Base-by-base conservation (phyloP, 2,329 filamentous ascomycete species). In the Aspergillus pseudoviridinutans region DNA sequence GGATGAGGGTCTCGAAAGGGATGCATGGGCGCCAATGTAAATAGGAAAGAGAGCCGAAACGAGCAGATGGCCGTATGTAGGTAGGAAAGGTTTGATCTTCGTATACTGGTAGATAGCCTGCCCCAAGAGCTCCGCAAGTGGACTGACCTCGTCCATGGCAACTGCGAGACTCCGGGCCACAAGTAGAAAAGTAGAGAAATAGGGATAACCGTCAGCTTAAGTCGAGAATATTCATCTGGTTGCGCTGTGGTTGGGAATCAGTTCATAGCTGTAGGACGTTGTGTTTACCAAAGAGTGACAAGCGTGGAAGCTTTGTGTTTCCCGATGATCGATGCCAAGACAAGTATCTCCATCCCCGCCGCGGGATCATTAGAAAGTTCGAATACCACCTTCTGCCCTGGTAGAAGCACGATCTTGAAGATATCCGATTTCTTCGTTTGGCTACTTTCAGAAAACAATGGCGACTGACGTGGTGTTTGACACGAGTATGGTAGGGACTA, bases 1-100 rank as follows among this genome's bases (percentile, higher is more conserved):
- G 1, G 92, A 96, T 0, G 89, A 86, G 0, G 93, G 93, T 20
- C 91, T 84, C 14, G 88, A 87, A 22, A 97, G 83, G 1, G 92
- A 89, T n/a, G 89, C 90, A 73, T 96, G 90, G 8, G 92, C 86
- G 50, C 90, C 90, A 4, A 91, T 82, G 74, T 90, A 94, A 69
- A 97, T 96, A 54, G 92, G 90, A 61, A 89, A 86, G 17, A 96
- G 74, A 14, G 92, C 88, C 28, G 90, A 87, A 58, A 87, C 68
- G 54, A 89, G 76, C 12, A 89, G 77, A 70, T 89, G 87, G 0
- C 80, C 66, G 65, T 87, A 83, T 10, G 83, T 84, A 14, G 82
- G 82, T 28, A 87, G 66, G 24, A 82, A 66, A 17, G 79, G 80
- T 57, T 70, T 74, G 51, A 77, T 57, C 42, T 64, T 60, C 44